These are phyloP conservation scores for Lindgomyces ingoldianus DNA, from an alignment of 495 filamentous ascomycete genomes.

Conservation along the genomic window DNA sequence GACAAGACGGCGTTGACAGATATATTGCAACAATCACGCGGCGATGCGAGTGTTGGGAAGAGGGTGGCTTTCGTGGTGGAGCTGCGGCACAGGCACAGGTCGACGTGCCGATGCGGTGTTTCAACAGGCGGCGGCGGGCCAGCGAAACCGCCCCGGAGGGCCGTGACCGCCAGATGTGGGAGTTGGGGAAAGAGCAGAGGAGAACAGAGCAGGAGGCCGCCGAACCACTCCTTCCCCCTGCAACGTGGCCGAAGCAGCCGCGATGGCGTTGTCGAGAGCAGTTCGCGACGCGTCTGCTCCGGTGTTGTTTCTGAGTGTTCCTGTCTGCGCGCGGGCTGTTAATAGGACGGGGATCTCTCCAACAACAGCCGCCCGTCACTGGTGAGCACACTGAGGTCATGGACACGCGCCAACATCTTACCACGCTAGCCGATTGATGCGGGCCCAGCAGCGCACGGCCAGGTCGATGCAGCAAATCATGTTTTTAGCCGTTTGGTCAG, in stretches of 20 bases:
- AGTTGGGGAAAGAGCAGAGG: not conserved
- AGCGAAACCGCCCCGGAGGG: too few relatives aligned
- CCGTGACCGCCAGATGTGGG: not conserved
- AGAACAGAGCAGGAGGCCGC: too few relatives aligned
- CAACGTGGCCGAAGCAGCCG: too few relatives aligned
- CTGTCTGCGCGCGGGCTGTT: too few relatives aligned
- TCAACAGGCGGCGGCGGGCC: not conserved
- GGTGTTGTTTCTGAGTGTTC: too few relatives aligned
- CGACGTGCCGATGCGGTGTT: not conserved
- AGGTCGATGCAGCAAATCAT: not conserved
- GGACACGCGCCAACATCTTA: constrained; percentile 3
- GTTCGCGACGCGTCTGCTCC: not conserved
- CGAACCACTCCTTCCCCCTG: too few relatives aligned
- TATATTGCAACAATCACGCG: too few relatives aligned
- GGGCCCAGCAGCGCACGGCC: not conserved
- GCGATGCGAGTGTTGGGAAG: too few relatives aligned
- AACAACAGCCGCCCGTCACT: not conserved
- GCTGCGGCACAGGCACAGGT: not conserved
- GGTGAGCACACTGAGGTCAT: not conserved
- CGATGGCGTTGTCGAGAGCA: not conserved
- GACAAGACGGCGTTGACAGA: too few relatives aligned
- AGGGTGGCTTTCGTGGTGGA: not conserved
- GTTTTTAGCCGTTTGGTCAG: not conserved
- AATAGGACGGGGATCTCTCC: too few relatives aligned
- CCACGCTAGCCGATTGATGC: not conserved